Evolutionary conservation across 73 alveolate genomes (phyloP).

Genomic region (Paramecium pentaurelia): DNA sequence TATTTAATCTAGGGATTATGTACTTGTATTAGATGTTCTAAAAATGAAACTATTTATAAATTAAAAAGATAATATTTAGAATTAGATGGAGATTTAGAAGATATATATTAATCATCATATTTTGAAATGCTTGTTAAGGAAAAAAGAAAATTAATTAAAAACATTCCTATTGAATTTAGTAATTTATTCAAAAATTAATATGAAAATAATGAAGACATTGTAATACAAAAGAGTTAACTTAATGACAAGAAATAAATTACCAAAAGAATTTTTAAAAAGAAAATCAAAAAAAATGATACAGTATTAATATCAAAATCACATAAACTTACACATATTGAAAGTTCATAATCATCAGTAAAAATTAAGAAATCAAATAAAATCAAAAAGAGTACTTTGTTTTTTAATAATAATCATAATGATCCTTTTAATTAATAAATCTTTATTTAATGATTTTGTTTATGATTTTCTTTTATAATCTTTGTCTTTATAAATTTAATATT

Average conservation of each 20-base stretch:
- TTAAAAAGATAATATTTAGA: constrained; percentile 11
- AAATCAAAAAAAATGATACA: not conserved
- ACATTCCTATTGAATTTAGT: not conserved
- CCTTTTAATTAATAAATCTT: not conserved
- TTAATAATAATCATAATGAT: not conserved
- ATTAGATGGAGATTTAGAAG: constrained; percentile 13
- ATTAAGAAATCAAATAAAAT: not conserved
- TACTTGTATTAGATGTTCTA: not conserved
- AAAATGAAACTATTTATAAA: constrained; percentile 18
- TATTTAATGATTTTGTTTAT: not conserved
- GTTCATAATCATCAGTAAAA: not conserved
- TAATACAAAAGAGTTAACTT: not conserved
- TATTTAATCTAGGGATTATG: not conserved
- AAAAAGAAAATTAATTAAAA: not conserved
- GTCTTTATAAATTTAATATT: not conserved
- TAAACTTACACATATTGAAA: not conserved
- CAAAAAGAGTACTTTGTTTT: not conserved
- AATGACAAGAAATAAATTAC: not conserved
- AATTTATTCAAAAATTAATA: not conserved
- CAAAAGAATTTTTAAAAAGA: not conserved
- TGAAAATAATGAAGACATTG: not conserved
- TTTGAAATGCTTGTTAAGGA: constrained; percentile 1
- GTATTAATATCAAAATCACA: not conserved
- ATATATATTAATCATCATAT: not conserved
- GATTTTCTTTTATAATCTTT: not conserved